Conservation (phyloP, 768 basidiomycete genomes). For the Bullera alba region DNA sequence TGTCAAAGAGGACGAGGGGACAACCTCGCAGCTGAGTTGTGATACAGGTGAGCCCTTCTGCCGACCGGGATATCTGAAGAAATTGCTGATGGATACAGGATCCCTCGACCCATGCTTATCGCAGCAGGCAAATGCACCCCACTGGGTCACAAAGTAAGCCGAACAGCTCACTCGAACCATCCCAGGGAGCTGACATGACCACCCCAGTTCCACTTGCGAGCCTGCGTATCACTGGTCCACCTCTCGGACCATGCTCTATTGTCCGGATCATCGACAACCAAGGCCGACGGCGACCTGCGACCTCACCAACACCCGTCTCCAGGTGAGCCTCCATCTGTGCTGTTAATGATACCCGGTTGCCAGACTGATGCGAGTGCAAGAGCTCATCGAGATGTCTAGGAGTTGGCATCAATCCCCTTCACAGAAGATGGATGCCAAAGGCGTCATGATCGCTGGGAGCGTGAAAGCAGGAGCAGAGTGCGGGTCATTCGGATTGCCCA, state of each 20-base stretch:
- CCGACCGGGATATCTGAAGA: neutral
- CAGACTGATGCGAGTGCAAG: slow-evolving; percentile 50
- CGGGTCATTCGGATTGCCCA: slow-evolving; percentile 56
- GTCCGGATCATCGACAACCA: slow-evolving; percentile 56
- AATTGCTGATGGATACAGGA: slow-evolving; percentile 56
- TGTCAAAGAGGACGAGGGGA: slow-evolving; percentile 39
- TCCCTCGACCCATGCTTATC: slow-evolving; percentile 67
- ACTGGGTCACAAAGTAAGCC: slow-evolving; percentile 43
- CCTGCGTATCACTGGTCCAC: slow-evolving; percentile 68
- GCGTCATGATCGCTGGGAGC: slow-evolving; percentile 65
- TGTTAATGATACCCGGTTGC: slow-evolving; percentile 1
- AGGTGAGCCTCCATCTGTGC: slow-evolving; percentile 44
- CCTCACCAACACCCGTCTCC: slow-evolving; percentile 89
- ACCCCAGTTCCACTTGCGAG: slow-evolving; percentile 83
- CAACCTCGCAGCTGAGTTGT: slow-evolving; percentile 85
- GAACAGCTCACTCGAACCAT: slow-evolving; percentile 3
- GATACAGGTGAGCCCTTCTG: slow-evolving; percentile 61
- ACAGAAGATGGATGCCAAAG: slow-evolving; percentile 55
- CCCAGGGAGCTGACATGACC: slow-evolving; percentile 17
- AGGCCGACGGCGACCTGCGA: slow-evolving; percentile 51
- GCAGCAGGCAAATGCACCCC: slow-evolving; percentile 42
- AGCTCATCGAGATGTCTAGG: slow-evolving; percentile 63
- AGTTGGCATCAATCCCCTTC: slow-evolving; percentile 53
- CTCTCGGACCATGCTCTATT: slow-evolving; percentile 73
- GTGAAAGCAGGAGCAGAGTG: slow-evolving; percentile 78